phyloP scores from a whole-genome alignment of 2,329 filamentous ascomycete species.

The Ceratocystis huliohia region DNA sequence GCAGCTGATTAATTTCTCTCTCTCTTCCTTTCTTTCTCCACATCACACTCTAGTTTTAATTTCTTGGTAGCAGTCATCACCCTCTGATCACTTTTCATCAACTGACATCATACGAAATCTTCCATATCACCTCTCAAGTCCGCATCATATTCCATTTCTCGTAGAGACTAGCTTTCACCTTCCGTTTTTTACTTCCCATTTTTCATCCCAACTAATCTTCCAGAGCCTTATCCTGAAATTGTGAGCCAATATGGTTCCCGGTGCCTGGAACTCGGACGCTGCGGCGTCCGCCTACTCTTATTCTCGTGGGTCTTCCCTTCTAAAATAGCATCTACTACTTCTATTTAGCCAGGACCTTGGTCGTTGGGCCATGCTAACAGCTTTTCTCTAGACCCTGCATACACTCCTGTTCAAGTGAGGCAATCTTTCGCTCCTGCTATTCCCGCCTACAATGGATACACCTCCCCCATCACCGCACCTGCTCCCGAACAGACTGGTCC shows the following conservation, averaged over 20 bases:
- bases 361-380: not conserved
- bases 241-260: constrained; percentile 24
- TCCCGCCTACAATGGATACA: constrained; percentile 27
- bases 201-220: constrained; percentile 16
- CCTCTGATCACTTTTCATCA: not conserved
- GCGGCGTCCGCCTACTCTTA: constrained; percentile 11
- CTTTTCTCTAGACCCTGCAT: constrained; percentile 37
- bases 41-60: not conserved
- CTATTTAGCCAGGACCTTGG: not conserved
- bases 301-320: constrained; percentile 9
- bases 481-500: constrained; percentile 25
- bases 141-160: not conserved
- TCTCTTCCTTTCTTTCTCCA: constrained; percentile 8
- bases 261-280: constrained; percentile 12
- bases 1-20: constrained; percentile 6
- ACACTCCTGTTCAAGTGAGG: constrained; percentile 49
- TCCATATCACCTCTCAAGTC: not conserved
- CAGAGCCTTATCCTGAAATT: constrained; percentile 7
- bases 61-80: not conserved
- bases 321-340: not conserved
- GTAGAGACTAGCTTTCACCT: not conserved
- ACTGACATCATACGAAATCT: not conserved
- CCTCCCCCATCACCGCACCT: constrained; percentile 24
- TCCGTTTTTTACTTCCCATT: not conserved
- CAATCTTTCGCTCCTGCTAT: constrained; percentile 41